phyloP scores from a whole-genome alignment of 1,284 basidiomycete genomes.

The Ustilago xerochloae region DNA sequence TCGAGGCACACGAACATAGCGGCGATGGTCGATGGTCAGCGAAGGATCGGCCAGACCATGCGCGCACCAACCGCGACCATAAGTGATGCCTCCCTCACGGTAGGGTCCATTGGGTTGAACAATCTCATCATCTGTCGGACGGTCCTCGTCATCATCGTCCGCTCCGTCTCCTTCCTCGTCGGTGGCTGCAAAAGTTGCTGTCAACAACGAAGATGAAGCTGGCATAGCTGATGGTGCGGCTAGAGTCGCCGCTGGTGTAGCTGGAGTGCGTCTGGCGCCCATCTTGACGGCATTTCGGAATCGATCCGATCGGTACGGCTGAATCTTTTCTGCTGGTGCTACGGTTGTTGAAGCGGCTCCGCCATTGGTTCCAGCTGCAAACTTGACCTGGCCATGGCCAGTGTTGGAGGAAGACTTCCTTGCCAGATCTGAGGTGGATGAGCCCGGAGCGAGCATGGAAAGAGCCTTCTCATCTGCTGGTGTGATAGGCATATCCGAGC shows the following conservation, averaged over 20 bases:
- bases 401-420: constrained; percentile 17
- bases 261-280: constrained; percentile 8
- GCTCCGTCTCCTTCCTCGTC: constrained; percentile 21
- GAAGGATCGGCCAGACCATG: constrained; percentile 54
- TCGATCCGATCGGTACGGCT: constrained; percentile 22
- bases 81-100: constrained; percentile 52
- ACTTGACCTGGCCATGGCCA: constrained; percentile 37
- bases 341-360: constrained; percentile 14
- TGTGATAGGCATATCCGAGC: constrained; percentile 47
- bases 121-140: constrained; percentile 12
- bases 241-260: neutral
- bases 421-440: constrained; percentile 3
- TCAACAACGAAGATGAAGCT: constrained; percentile 16
- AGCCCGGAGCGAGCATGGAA: constrained; percentile 12
- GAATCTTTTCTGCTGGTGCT: constrained; percentile 10
- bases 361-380: constrained; percentile 21
- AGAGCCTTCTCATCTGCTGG: constrained; percentile 33
- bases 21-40: constrained; percentile 36
- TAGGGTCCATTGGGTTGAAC: constrained; percentile 53
- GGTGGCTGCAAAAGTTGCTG: constrained; percentile 23
- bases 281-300: constrained; percentile 32
- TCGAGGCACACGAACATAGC: constrained; percentile 30
- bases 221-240: neutral
- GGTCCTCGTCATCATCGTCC: constrained; percentile 1
- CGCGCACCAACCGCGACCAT: constrained; percentile 51